Conservation (phyloP, 495 filamentous ascomycete species). For the Aspergillus indologenus region DNA sequence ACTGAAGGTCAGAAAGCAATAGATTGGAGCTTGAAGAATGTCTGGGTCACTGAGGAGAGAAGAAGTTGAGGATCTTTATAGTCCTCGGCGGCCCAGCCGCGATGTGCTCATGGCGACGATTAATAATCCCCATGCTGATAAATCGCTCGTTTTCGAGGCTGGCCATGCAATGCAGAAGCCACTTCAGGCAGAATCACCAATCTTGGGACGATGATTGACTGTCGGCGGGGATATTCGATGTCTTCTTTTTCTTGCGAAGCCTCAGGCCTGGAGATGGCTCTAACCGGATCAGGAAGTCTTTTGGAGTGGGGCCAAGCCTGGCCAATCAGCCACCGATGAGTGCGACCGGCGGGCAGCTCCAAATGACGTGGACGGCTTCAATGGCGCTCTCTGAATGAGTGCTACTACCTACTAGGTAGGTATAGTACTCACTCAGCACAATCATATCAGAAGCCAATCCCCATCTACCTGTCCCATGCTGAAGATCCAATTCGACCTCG, state of each 20-base stretch:
- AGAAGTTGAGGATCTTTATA: not conserved
- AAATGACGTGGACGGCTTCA: not conserved
- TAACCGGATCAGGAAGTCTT: slow-evolving; percentile 1
- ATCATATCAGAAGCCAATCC: not conserved
- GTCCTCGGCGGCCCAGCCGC: not conserved
- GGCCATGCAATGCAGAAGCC: not conserved
- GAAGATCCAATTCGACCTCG: not conserved
- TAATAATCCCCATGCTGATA: not conserved
- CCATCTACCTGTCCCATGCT: not conserved
- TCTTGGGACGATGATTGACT: not conserved
- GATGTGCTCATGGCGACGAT: not conserved
- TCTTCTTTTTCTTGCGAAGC: not conserved
- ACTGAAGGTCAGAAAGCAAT: not conserved
- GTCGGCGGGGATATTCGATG: not conserved
- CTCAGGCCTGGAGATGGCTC: not conserved
- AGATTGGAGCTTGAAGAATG: not conserved
- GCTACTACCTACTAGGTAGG: too few relatives aligned
- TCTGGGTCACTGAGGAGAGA: not conserved
- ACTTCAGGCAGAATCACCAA: not conserved
- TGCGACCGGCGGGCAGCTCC: not conserved
- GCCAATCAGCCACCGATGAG: not conserved
- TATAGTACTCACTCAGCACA: too few relatives aligned
- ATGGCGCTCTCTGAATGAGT: too few relatives aligned
- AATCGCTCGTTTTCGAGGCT: not conserved
- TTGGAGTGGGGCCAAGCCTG: slow-evolving; percentile 19